Evolutionary conservation across 495 filamentous ascomycete genomes (phyloP).

Genomic region (Aspergillus egyptiacus): DNA sequence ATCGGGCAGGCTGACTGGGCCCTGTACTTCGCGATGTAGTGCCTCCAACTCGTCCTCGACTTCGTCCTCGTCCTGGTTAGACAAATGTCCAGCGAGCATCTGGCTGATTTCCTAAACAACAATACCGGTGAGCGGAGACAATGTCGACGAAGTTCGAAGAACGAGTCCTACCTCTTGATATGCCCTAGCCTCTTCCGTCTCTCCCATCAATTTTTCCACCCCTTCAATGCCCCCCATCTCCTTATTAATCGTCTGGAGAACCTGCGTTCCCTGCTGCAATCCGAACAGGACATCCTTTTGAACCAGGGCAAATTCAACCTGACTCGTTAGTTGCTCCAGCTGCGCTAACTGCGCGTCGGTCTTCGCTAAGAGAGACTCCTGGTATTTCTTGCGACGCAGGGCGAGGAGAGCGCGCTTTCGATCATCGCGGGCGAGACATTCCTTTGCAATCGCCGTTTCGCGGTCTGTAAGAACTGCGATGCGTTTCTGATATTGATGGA

Average conservation of each 20-base stretch:
- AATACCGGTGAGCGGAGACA: conserved; percentile 7
- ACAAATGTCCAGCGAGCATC: conserved; percentile 78
- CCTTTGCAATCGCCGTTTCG: conserved; percentile 76
- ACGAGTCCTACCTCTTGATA: conserved; percentile 66
- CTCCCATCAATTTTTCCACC: conserved; percentile 89
- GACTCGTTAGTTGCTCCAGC: conserved; percentile 73
- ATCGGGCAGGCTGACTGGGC: conserved; percentile 47
- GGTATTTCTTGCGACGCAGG: conserved; percentile 92
- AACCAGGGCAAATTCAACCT: conserved; percentile 89
- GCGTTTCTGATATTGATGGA: conserved; percentile 87
- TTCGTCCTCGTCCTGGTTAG: conserved; percentile 92
- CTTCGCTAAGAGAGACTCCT: conserved; percentile 81
- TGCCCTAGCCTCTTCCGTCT: conserved; percentile 78
- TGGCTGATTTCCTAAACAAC: conserved; percentile 72
- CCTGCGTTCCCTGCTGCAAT: conserved; percentile 83
- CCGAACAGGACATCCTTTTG: conserved; percentile 94
- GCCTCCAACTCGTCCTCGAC: conserved; percentile 91
- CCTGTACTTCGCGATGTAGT: conserved; percentile 61
- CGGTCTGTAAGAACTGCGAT: conserved; percentile 76
- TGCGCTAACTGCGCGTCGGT: conserved; percentile 88
- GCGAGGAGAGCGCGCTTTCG: conserved; percentile 79
- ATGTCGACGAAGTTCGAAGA: not conserved
- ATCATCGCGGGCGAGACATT: conserved; percentile 70
- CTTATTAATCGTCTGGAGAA: conserved; percentile 81
- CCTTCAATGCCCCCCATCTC: conserved; percentile 95